A percentile compares a stretch with the other conserved stretches of the same genome.
Evolutionary conservation across 176 grass and related monocot genomes (phyloP).

Genomic region (Carex myosuroides): DNA sequence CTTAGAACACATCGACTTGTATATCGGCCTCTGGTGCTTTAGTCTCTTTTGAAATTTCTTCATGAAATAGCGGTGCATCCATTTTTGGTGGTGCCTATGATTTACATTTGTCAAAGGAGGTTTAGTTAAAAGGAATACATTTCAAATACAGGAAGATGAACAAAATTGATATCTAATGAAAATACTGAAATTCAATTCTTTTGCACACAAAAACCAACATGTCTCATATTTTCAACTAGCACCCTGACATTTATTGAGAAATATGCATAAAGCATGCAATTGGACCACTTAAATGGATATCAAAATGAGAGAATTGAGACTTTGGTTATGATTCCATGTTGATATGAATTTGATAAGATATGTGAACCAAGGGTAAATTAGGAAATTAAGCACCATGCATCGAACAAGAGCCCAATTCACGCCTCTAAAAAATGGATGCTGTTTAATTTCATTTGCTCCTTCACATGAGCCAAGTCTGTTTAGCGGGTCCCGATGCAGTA

Average conservation of each 20-base stretch:
- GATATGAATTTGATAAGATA: neutral
- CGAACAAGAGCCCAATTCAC: constrained; percentile 90
- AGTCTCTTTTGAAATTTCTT: constrained; percentile 9
- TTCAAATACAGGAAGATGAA: neutral
- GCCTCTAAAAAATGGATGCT: constrained; percentile 67
- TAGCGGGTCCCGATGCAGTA: constrained; percentile 66
- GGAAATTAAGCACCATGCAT: constrained; percentile 28
- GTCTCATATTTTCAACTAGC: neutral
- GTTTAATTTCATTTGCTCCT: constrained; percentile 74
- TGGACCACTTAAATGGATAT: neutral
- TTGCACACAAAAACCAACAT: neutral
- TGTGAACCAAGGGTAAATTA: neutral
- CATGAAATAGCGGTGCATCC: constrained; percentile 30
- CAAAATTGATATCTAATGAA: neutral
- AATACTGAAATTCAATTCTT: neutral
- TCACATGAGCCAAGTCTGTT: constrained; percentile 66
- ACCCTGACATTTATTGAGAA: neutral
- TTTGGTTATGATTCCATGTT: neutral
- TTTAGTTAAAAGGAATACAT: neutral
- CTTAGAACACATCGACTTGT: constrained; percentile 50
- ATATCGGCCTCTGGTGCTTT: neutral
- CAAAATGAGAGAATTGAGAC: neutral
- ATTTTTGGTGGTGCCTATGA: constrained; percentile 38
- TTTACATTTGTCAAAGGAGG: neutral
- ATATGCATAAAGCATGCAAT: neutral